phyloP scores from a whole-genome alignment of 1,139 yeast species.

The Suhomyces bolitotheri region DNA sequence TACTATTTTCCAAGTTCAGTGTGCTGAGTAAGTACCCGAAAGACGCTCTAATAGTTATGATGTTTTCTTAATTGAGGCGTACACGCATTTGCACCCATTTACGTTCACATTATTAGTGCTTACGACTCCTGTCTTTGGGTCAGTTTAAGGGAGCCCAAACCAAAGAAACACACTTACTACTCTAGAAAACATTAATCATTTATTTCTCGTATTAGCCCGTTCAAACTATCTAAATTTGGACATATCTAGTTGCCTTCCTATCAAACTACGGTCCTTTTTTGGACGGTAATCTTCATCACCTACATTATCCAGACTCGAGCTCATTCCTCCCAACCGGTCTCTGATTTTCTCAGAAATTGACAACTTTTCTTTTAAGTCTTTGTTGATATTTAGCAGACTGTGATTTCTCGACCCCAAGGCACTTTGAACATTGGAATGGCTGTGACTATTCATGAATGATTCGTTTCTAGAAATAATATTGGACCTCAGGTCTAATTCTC shows the following conservation, averaged over 20 bases:
- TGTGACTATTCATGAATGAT: slow-evolving; percentile 28
- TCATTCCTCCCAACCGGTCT: slow-evolving; percentile 32
- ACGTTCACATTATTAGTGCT: too few species aligned
- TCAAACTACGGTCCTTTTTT: slow-evolving; percentile 4
- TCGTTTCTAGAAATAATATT: slow-evolving; percentile 33
- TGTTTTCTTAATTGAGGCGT: slow-evolving; percentile 5
- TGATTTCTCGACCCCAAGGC: slow-evolving; percentile 31
- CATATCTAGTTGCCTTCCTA: slow-evolving; percentile 15
- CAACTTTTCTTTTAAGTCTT: slow-evolving; percentile 31
- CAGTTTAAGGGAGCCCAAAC: too few species aligned
- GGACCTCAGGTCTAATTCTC: slow-evolving; percentile 45
- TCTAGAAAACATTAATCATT: too few species aligned
- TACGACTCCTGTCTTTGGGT: too few species aligned
- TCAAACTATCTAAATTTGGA: slow-evolving; percentile 9
- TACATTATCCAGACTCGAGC: slow-evolving; percentile 10
- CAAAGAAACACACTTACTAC: too few species aligned
- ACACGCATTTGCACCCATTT: slow-evolving; percentile 7
- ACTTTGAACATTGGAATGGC: slow-evolving; percentile 22
- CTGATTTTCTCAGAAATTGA: slow-evolving; percentile 38
- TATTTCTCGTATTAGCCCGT: too few species aligned
- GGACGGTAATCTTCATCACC: not conserved
- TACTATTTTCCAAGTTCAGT: not conserved
- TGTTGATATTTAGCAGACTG: slow-evolving; percentile 31
- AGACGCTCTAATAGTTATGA: too few species aligned
- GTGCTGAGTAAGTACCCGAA: too few species aligned